Evolutionary conservation across 2,329 filamentous ascomycete species (phyloP).

Genomic region (Colletotrichum sp.): DNA sequence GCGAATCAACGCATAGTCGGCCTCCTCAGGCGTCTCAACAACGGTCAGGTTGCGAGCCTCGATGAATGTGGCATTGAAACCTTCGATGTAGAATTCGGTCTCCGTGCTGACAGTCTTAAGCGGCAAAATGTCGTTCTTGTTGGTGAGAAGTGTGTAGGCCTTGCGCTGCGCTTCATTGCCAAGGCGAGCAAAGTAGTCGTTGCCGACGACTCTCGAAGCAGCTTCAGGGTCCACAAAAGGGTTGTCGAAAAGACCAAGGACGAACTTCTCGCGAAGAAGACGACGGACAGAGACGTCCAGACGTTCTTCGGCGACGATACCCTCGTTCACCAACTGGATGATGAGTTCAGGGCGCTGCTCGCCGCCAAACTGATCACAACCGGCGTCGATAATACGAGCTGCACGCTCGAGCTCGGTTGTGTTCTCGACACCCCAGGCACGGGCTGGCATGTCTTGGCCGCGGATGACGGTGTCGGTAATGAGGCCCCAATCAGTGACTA

Average conservation of each 20-base stretch:
- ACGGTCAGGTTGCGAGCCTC: constrained; percentile 32
- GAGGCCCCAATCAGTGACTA: constrained; percentile 58
- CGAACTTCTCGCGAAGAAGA: constrained; percentile 54
- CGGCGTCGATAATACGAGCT: constrained; percentile 51
- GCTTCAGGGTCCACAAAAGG: constrained; percentile 52
- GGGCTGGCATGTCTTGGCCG: constrained; percentile 50
- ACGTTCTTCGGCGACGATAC: constrained; percentile 44
- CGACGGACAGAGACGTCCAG: constrained; percentile 51
- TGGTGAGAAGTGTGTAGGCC: constrained; percentile 31
- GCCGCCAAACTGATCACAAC: constrained; percentile 58
- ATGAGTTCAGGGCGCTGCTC: constrained; percentile 53
- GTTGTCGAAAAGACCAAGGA: constrained; percentile 56
- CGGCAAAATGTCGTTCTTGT: constrained; percentile 26
- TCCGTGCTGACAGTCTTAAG: constrained; percentile 6
- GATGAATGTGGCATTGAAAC: constrained; percentile 17
- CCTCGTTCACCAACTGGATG: constrained; percentile 48
- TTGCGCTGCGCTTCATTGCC: constrained; percentile 28
- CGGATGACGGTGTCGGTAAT: constrained; percentile 48
- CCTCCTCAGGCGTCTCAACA: constrained; percentile 39
- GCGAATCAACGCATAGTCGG: constrained; percentile 46
- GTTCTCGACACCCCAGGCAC: constrained; percentile 56
- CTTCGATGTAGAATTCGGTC: constrained; percentile 25
- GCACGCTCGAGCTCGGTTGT: constrained; percentile 45
- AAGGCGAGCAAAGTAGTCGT: constrained; percentile 40
- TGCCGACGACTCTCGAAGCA: constrained; percentile 46